Base-by-base conservation (phyloP, 495 filamentous ascomycete species). In the Paragyromitra xinjiangensis region DNA sequence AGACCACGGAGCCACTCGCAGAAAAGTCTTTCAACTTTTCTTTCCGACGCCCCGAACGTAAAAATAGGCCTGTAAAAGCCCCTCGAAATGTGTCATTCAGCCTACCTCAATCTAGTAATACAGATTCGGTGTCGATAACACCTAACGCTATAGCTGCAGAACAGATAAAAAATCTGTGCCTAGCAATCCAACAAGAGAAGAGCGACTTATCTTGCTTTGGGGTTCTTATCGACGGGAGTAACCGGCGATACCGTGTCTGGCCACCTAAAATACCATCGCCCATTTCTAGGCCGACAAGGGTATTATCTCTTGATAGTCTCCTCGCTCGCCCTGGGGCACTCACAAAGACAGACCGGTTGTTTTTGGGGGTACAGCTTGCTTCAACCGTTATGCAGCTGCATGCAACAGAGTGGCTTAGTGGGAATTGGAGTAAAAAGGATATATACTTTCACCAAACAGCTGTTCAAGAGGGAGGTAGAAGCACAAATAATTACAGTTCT, bases 341-440 rank as follows among this genome's bases (percentile, higher is more conserved):
- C 24, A 58, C 2, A 8, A 56, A 14, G 1, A 58, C 11, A 39
- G 73, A 81, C 56, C 75, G 80, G 12, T 82, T 83, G 26, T 42
- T 74, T 2, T 16, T 83, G 3, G 82, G 81, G 2, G 73, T 83
- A 16, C 80, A 72, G 45, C 72, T 83, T 64, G 82, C 82, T 40
- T 83, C 80, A 45, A 73, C 77, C 9, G 69, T 83, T 66, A 73
- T 83, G 53, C 82, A 83, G 37, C 64, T 83, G 1, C 80, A 83
- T 62, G 50, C 71, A 14, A 84, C 83, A 29, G 69, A 74, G 45
- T 83, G 82, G 82, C 69, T 83, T 11, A 19, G 51, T n/a, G 63
- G 70, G 58, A 51, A 48, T 26, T 83, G 82, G 82, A 59, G 71
- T 22, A 78, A 65, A 26, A 24, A 26, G 3, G 82, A 83, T 73